These are phyloP conservation scores for Geoglossum cookeanum DNA, from an alignment of 2,329 filamentous ascomycete genomes.

Conservation along the genomic window DNA sequence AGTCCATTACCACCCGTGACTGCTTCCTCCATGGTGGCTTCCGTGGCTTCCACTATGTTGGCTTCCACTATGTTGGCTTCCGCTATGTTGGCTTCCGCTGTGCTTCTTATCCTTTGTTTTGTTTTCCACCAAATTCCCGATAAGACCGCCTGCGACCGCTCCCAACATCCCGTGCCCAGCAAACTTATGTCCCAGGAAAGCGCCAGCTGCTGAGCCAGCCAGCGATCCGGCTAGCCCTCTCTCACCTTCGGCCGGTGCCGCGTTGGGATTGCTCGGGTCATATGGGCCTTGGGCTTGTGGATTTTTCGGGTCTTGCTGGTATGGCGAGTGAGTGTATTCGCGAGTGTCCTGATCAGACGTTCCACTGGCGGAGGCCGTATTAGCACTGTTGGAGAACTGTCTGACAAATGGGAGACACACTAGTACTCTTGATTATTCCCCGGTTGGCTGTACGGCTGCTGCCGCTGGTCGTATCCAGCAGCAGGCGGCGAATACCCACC, in stretches of 20 bases:
- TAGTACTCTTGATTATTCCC: neutral
- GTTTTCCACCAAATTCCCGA: constrained; percentile 23
- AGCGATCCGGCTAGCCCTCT: constrained; percentile 37
- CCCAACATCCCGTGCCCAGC: constrained; percentile 38
- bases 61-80: constrained; percentile 10
- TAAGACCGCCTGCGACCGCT: constrained; percentile 35
- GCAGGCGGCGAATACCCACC: neutral
- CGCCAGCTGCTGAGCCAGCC: constrained; percentile 36
- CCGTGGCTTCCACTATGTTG: neutral
- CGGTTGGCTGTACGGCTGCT: neutral
- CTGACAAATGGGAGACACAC: neutral
- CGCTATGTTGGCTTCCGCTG: neutral
- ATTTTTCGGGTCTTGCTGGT: constrained; percentile 4
- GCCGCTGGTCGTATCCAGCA: neutral
- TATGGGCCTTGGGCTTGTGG: constrained; percentile 15
- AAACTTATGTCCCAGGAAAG: constrained; percentile 33
- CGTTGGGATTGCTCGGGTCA: constrained; percentile 25
- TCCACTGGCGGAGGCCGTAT: neutral
- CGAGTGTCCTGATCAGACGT: neutral
- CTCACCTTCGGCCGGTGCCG: constrained; percentile 30
- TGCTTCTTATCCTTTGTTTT: constrained; percentile 26
- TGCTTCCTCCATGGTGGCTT: neutral
- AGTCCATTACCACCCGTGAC: neutral
- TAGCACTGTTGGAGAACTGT: neutral
- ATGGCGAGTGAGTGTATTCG: neutral